Evolutionary conservation across 2,329 filamentous ascomycete genomes (phyloP).

Genomic region (Lecanosticta acicola): DNA sequence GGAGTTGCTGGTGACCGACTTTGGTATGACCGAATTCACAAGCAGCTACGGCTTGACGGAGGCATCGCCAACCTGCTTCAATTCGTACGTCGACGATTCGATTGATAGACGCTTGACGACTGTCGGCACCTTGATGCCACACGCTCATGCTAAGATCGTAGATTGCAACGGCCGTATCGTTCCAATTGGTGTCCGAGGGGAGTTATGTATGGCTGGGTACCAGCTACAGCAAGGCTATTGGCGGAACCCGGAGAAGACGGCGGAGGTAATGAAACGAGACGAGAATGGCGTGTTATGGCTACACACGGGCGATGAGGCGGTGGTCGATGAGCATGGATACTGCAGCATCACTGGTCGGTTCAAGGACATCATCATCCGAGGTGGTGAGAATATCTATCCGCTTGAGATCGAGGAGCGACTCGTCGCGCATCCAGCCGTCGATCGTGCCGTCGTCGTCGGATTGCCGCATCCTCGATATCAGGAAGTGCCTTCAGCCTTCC

Average conservation of each 20-base stretch:
- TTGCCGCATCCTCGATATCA: slow-evolving; percentile 28
- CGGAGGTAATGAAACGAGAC: slow-evolving; percentile 59
- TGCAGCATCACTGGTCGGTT: slow-evolving; percentile 34
- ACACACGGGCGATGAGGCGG: slow-evolving; percentile 57
- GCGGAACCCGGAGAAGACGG: slow-evolving; percentile 68
- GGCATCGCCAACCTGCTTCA: slow-evolving; percentile 74
- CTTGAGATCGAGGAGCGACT: slow-evolving; percentile 30
- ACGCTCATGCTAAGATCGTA: slow-evolving; percentile 68
- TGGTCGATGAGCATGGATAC: slow-evolving; percentile 42
- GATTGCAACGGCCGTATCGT: slow-evolving; percentile 61
- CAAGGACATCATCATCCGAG: slow-evolving; percentile 39
- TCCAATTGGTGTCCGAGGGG: slow-evolving; percentile 61
- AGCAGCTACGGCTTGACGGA: slow-evolving; percentile 60
- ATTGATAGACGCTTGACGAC: slow-evolving; percentile 63
- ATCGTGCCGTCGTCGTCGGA: slow-evolving; percentile 28
- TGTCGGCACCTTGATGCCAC: slow-evolving; percentile 70
- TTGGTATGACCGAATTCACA: slow-evolving; percentile 70
- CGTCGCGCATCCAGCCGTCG: slow-evolving; percentile 23
- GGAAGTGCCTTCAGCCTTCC: slow-evolving; percentile 30
- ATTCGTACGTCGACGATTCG: slow-evolving; percentile 67
- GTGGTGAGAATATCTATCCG: slow-evolving; percentile 60
- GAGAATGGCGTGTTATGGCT: slow-evolving; percentile 50
- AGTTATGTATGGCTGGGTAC: slow-evolving; percentile 73
- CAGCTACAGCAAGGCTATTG: slow-evolving; percentile 61
- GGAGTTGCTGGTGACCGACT: slow-evolving; percentile 63